Base-by-base conservation (phyloP, 768 basidiomycete genomes). In the Suillus fuscotomentosus region DNA sequence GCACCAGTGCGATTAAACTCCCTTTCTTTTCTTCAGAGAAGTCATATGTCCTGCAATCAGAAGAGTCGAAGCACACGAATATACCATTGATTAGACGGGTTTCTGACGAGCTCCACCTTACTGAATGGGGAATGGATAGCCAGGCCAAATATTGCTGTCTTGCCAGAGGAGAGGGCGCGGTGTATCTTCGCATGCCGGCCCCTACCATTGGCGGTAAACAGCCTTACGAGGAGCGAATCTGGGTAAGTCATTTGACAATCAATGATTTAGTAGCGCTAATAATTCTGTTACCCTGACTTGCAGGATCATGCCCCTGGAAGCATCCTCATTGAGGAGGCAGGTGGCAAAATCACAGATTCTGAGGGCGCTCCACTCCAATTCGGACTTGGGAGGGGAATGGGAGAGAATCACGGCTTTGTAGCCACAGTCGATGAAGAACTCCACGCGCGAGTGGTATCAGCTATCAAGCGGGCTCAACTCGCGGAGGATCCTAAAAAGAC, bases 71-170 rank as follows among this genome's bases (percentile, higher is more conserved):
- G 0, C 97, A 99, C 73, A 90, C 93, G 1, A 91, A 94, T n/a
- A 92, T 95, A 65, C 86, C 87, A 3, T 90, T 94, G 76, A 95
- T 91, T 71, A 86, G 86, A 41, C 83, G 82, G 24, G 89, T 98
- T 42, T 87, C 91, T 0, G 71, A 83, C 39, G 69, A 88, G 5
- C 80, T 98, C 31, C 83, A 83, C 2, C 83, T 97, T 62, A 86
- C 87, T 20, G 79, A 84, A 2, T 59, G 57, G 17, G 83, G 94
- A 22, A 97, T 99, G 95, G 97, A 99, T 74, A 93, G 91, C 73
- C 96, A 98, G 75, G 95, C 95, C 2, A 99, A 99, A 78, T 99
- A 99, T 69, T 87, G 90, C 38, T 88, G 89, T 71, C 84, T 99
- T 15, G 87, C 88, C 5, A 80, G 96, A 48, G 95, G 96, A 0